Base-by-base conservation (phyloP, 2,329 filamentous ascomycete species). In the Exophiala sp. region DNA sequence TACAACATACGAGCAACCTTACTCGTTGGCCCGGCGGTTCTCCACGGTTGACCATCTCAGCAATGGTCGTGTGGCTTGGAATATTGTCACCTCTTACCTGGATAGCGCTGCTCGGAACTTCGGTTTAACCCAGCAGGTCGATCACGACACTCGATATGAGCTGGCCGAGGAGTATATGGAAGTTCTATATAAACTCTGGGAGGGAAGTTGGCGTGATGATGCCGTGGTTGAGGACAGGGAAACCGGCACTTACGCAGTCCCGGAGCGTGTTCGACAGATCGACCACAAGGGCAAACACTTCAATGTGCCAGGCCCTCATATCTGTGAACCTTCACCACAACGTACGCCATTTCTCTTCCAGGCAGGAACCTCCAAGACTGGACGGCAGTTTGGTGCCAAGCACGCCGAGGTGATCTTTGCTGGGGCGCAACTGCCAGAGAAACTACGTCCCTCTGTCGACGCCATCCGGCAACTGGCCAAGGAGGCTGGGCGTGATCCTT, bases 1-100 rank as follows among this genome's bases (percentile, higher is more conserved):
- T 1, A 85, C 82, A 0, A 84, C 80, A 0, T 86, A 86, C 54
- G 82, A 86, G 62, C 76, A 81, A 60, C 82, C 83, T 0, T 86
- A 84, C 59, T 78, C 83, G 56, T 68, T 86, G 11, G 82, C 83
- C 0, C 67, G 82, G 14, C 68, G 81, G n/a, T 66, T 86, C 9
- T 80, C 77, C 2, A 86, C 82, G 0, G 70, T 85, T 0, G 83
- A 86, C 60, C 83, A 86, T 62, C 66, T 86, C 8, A 80, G 80
- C 0, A 78, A 78, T 41, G 81, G 82, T n/a, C 71, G 82, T 3
- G 61, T 70, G 4, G 69, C 64, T 0, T 76, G 74, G 74, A 78
- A 78, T 43, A 72, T 76, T 29, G 74, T 77, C 0, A 77, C 73
- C 0, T 69, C 65, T 8, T 75, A 75, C 50, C 61, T 73, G 1